Base-by-base conservation (phyloP, 768 basidiomycete species). In the Dendrothele bispora region DNA sequence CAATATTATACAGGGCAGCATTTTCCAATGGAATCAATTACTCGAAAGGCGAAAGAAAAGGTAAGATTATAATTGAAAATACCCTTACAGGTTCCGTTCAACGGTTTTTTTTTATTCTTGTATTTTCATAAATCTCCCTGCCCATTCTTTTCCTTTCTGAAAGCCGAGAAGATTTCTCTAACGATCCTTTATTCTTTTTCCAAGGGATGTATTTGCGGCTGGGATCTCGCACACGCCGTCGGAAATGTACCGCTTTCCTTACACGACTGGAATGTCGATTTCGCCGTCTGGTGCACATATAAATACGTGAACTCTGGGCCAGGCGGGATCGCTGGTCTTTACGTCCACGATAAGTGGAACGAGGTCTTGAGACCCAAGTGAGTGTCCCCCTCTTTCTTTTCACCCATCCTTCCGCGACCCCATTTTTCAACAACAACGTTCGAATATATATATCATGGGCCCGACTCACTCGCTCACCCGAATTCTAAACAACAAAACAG, bases 281-380 rank as follows among this genome's bases (percentile, higher is more conserved):
- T 98, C 63, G 97, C 95, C 3, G 95, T 95, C 28, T 98, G 95
- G 92, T 99, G 97, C 66, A 89, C 93, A 26, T 99, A 98, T 79
- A 98, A 91, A 70, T 99, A 98, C 64, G 79, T 98, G 50, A 98
- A 98, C 70, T 88, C 94, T 15, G 92, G 95, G 5, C 94, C 97
- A 10, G 95, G 95, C 18, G 92, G 88, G n/a, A 95, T 98, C 49
- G 97, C 83, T n/a, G 95, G 95, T 5, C 74, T 95, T 48, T 99
- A 84, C 60, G 73, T 95, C 8, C 92, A 97, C 61, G 82, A 87
- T 48, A 86, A 82, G 64, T 92, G 89, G 89, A 75, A 86, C 55
- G 70, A 76, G 39, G 69, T 63, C 35, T 68, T 80, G 59, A 61
- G 68, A 47, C 87, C 88, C 42, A 86, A 79, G 88, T 89, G 63